Evolutionary conservation across 2,329 filamentous ascomycete species (phyloP), one percentile per base, ranked within the genome.

Genomic region (Aciculosporium take): DNA sequence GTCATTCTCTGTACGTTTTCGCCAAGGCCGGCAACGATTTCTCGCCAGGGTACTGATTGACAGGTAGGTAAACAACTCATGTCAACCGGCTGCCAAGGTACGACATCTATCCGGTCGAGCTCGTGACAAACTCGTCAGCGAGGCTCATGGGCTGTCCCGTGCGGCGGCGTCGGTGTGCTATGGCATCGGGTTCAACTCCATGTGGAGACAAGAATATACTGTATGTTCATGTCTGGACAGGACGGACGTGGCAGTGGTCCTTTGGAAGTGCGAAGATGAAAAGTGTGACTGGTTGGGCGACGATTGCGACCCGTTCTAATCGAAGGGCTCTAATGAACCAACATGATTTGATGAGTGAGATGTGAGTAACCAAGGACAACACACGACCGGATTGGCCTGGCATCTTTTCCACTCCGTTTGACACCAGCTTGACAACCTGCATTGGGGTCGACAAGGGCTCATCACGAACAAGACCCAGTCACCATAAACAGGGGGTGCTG

Each of bases 131-230:
- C 34, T 33, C 18, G 25, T 27, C 34, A 44, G 28, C 23, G 33
- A 44, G 32, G 39, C 29, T 44, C 38, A 40, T 38, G 38, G 38
- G 29, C 39, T 44, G 42, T 41, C 34, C 38, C 38, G 42, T 44
- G 42, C 33, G 42, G 38, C 37, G 33, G 33, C 37, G 32, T 21
- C 17, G 37, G 33, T 28, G 42, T 34, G 21, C 32, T 36, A 18
- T 31, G 38, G 35, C 40, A 39, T 37, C 34, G 21, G 21, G 40
- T 27, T 38, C 31, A 29, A 33, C 28, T 29, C 20, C 20, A 20
- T 21, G 37, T 40, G 38, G 30, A 24, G 30, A 28, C 32, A 18
- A 31, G 36, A 25, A 29, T 17, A 27, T 27, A 25, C 23, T 17
- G 21, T 27, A 28, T 15, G 40, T 32, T 23, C 23, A n/a, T 30